Conservation (phyloP, 257 asterid species). For the Solanum chiquidenum region DNA sequence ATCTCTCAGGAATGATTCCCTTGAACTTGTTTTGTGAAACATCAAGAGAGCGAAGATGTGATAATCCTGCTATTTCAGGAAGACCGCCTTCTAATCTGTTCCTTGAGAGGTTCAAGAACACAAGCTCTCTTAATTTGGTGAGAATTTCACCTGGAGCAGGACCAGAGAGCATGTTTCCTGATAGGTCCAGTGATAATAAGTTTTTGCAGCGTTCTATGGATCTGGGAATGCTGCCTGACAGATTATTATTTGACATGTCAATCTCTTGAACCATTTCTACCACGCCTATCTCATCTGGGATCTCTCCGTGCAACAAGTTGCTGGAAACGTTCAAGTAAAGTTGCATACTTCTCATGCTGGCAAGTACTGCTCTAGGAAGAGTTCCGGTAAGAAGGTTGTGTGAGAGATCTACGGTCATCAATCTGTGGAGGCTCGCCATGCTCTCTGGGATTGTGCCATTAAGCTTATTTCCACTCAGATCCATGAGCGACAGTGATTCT, state of each 20-base stretch:
- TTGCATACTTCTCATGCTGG: conserved; percentile 52
- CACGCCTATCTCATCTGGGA: conserved; percentile 53
- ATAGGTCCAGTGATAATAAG: conserved; percentile 46
- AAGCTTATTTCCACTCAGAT: conserved; percentile 56
- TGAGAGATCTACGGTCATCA: conserved; percentile 50
- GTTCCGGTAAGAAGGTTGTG: conserved; percentile 42
- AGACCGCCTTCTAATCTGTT: conserved; percentile 47
- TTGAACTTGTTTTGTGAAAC: conserved; percentile 57
- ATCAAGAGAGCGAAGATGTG: conserved; percentile 37
- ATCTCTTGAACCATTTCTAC: conserved; percentile 70
- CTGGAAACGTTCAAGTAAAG: conserved; percentile 54
- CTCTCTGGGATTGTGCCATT: conserved; percentile 53
- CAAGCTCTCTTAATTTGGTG: conserved; percentile 28
- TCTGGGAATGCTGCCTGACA: conserved; percentile 50
- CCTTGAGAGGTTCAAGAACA: conserved; percentile 48
- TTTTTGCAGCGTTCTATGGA: conserved; percentile 47
- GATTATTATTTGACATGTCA: conserved; percentile 48
- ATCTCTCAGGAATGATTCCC: conserved; percentile 49
- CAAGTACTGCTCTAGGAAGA: conserved; percentile 33
- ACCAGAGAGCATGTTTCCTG: conserved; percentile 49
- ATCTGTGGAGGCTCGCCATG: conserved; percentile 27
- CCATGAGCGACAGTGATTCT: conserved; percentile 36
- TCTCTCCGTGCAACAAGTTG: conserved; percentile 40
- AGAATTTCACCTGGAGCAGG: conserved; percentile 28
- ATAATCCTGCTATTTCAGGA: conserved; percentile 35